phyloP scores from a whole-genome alignment of 768 basidiomycete species.

The Termitomyces sp. region DNA sequence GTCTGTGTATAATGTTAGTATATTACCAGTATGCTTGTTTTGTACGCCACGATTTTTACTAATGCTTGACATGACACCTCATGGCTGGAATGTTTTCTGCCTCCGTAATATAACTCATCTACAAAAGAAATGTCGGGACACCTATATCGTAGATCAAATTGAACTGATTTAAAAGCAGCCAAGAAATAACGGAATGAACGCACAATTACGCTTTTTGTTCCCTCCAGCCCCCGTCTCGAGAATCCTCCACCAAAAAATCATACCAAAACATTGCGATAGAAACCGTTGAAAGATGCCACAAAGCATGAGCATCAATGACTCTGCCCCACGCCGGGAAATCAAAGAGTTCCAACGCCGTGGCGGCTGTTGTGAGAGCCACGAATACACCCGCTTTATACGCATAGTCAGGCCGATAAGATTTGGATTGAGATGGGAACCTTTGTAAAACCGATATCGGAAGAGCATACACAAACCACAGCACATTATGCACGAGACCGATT shows the following conservation, averaged over 20 bases:
- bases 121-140: background rate
- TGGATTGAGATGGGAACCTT: conserved; percentile 51
- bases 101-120: background rate
- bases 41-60: background rate
- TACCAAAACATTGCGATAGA: conserved; percentile 83
- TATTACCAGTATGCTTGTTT: background rate
- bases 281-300: conserved; percentile 89
- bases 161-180: no score
- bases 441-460: conserved; percentile 46
- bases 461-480: conserved; percentile 76
- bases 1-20: background rate
- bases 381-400: conserved; percentile 52
- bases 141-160: background rate
- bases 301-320: conserved; percentile 81
- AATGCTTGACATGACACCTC: background rate
- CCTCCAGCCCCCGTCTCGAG: conserved; percentile 66
- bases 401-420: conserved; percentile 54
- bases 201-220: conserved; percentile 25
- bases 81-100: background rate
- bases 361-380: conserved; percentile 64
- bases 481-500: conserved; percentile 74
- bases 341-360: conserved; percentile 79
- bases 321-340: conserved; percentile 84
- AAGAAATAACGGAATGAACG: background rate
- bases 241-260: conserved; percentile 71